Evolutionary conservation across 2,329 filamentous ascomycete genomes (phyloP), one percentile per base, ranked within the genome.

Genomic region (Acrodontium crateriforme): DNA sequence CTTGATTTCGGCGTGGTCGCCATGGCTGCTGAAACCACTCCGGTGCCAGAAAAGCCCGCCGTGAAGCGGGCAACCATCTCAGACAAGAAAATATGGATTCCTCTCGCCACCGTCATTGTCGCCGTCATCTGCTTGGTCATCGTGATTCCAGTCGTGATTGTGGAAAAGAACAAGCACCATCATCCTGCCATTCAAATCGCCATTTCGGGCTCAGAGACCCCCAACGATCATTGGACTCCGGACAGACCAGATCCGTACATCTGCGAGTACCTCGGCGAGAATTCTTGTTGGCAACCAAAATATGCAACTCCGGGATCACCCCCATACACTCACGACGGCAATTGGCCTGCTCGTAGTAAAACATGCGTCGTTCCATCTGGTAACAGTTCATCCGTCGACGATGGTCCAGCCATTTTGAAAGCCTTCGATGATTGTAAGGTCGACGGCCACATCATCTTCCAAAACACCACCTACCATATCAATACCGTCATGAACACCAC

Each of bases 351-450:
- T 15, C 28, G 41, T 15, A 36, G 34, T 16, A 44, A 35, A 28
- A 44, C 35, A 6, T 45, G 42, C 26, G 19, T 25, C 12, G 33
- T 45, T 4, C 25, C 36, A 19, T 35, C 42, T 14, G 15, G 32
- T 13, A 30, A 29, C 15, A 30, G 41, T 30, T 30, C 40, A 10
- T 24, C 29, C 5, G 32, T 24, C 15, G 65, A 70, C 39, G 66
- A 70, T 44, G 58, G 61, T 15, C 62, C 64, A 9, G 60, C 66
- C 18, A 68, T 71, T 28, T 40, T 67, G 2, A 36, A 56, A 5
- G 66, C 67, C 0, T 69, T 70, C 42, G 42, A 54, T 12, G 47
- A 59, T n/a, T 70, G 67, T 42, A 55, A 62, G 4, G 50, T 54
- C 27, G 57, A 65, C 31, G 65, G 65, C 19, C 61, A 53, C 27